Evolutionary conservation across 371 early-diverging fungal species (phyloP), one percentile per base, ranked within the genome.

Genomic region (Mucor circinelloides): DNA sequence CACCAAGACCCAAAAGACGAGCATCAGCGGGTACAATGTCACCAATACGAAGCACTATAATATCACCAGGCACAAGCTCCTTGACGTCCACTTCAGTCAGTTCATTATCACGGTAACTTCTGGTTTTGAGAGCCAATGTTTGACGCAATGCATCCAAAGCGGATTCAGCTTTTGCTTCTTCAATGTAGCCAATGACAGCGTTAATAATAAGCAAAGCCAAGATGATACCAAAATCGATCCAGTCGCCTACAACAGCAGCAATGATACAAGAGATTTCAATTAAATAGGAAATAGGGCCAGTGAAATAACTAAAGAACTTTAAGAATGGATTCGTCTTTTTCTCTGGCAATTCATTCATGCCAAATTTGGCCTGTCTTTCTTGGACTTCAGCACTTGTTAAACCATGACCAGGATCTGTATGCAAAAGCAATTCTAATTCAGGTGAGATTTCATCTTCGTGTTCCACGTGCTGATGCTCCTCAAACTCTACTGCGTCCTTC

Each of bases 1-100:
- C 91, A 65, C 89, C 93, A 58, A 94, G 81, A 19, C 97, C 95
- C 60, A 97, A 84, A 25, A 96, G 77, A 19, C 90, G 86, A 50
- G 85, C 91, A 71, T 98, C 98, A 31, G 97, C 98, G 31, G 97
- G 96, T 42, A 97, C 81, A 70, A 95, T 95, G 74, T 96, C 96
- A 60, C 98, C 98, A 50, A 95, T 82, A 48, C 94, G 92, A 19
- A 97, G 86, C 12, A 91, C 89, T 62, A 98, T 87, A 30, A 97
- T 73, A 74, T 98, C 97, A 60, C 96, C 97, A 4, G 95, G 94
- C 10, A 93, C 90, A 8, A 95, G 81, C 17, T 86, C 82, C 54
- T 77, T 78, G 21, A 95, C 89, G 27, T 93, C 92, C 15, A 95
- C 82, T 66, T 95, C 95, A 58, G 83, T 76, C 54, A 95, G 81